Evolutionary conservation across 2,329 filamentous ascomycete species (phyloP).

Genomic region (Neofusicoccum umdonicola): DNA sequence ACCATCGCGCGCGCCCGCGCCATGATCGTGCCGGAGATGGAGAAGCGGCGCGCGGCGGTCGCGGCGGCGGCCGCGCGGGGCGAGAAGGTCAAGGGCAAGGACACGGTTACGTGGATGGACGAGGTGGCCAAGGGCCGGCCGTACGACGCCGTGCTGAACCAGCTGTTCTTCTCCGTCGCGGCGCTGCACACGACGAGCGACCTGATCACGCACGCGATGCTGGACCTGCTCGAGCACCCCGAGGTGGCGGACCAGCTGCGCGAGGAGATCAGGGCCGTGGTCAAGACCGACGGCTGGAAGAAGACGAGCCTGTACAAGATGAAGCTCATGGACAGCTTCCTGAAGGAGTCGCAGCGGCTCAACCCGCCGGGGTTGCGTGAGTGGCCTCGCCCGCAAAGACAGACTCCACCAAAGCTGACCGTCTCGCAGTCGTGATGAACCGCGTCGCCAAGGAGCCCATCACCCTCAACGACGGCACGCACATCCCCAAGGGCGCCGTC

Average conservation of each 20-base stretch:
- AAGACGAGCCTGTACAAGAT: constrained; percentile 30
- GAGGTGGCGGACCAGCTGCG: constrained; percentile 27
- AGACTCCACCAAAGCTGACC: no score
- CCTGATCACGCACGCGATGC: constrained; percentile 23
- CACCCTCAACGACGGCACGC: constrained; percentile 27
- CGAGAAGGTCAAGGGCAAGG: constrained; percentile 24
- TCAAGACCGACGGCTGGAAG: constrained; percentile 27
- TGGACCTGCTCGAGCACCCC: constrained; percentile 24
- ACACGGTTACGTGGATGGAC: constrained; percentile 26
- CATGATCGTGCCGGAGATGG: constrained; percentile 36
- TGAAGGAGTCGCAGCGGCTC: constrained; percentile 33
- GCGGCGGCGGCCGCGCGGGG: constrained; percentile 19
- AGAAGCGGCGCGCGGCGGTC: constrained; percentile 24
- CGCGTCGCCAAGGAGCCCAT: constrained; percentile 20
- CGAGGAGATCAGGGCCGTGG: constrained; percentile 26
- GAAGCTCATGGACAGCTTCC: constrained; percentile 32
- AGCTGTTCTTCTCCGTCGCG: constrained; percentile 21
- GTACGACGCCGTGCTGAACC: constrained; percentile 18
- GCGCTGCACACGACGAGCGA: constrained; percentile 27
- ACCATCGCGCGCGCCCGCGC: constrained; percentile 31
- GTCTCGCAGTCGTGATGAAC: not conserved
- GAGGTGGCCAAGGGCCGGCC: constrained; percentile 22
- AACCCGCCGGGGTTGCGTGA: constrained; percentile 23
- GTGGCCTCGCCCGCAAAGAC: not conserved
- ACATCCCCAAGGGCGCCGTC: constrained; percentile 23